Conservation (phyloP, 305 asterid genomes). For the Fraxinus baroniana region DNA sequence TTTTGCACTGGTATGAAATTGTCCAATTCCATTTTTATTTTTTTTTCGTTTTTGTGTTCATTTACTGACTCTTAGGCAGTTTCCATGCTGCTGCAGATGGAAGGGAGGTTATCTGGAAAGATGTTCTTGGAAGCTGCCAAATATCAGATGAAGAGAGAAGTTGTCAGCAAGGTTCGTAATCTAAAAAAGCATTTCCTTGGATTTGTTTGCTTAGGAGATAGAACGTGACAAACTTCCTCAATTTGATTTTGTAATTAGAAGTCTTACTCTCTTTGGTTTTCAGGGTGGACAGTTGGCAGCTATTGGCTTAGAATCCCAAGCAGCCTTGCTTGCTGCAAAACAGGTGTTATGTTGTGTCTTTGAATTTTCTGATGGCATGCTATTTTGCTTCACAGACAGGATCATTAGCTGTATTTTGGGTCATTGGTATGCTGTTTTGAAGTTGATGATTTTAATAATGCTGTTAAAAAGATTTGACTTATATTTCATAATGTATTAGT, state of each 20-base stretch:
- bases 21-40: background rate
- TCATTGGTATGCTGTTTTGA: background rate
- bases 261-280: conserved; percentile 18
- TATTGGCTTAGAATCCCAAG: conserved; percentile 68
- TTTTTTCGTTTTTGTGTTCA: background rate
- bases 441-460: background rate
- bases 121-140: conserved; percentile 73
- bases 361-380: no score
- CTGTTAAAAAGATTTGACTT: background rate
- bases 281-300: conserved; percentile 87
- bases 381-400: no score
- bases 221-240: conserved; percentile 7
- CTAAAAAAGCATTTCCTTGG: background rate
- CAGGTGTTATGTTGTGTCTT: conserved; percentile 48
- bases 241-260: conserved; percentile 7
- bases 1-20: conserved; percentile 56
- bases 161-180: conserved; percentile 59
- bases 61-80: conserved; percentile 13
- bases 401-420: no score
- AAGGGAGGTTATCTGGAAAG: conserved; percentile 72
- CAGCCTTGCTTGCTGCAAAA: conserved; percentile 72
- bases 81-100: conserved; percentile 49
- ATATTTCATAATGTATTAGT: background rate
- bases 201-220: conserved; percentile 17
- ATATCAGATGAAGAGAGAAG: conserved; percentile 67